Evolutionary conservation across 441 rosid species (phyloP).

Genomic region (Biscutella auriculata): DNA sequence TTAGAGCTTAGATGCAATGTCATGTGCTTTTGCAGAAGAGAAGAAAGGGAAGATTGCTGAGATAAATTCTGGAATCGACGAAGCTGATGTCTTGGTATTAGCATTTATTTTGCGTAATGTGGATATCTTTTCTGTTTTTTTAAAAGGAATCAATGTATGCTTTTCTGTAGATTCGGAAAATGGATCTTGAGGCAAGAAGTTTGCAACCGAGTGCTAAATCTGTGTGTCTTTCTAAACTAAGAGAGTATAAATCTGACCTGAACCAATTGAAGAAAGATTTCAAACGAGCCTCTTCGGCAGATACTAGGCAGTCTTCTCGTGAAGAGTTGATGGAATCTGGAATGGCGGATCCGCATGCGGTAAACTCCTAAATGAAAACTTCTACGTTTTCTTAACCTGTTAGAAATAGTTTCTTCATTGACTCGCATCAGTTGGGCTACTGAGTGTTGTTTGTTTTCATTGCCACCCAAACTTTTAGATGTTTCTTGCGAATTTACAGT

Average conservation of each 20-base stretch:
- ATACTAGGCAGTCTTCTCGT: constrained; percentile 34
- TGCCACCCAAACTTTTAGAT: background rate
- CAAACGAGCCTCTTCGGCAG: constrained; percentile 42
- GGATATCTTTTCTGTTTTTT: background rate
- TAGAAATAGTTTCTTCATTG: background rate
- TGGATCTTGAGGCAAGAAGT: constrained; percentile 70
- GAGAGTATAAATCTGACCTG: constrained; percentile 57
- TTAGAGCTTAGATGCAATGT: background rate
- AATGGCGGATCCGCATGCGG: constrained; percentile 32
- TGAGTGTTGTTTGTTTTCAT: background rate
- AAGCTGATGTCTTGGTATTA: constrained; percentile 71
- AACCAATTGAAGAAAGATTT: constrained; percentile 49
- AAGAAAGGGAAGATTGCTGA: constrained; percentile 45
- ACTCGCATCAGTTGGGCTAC: background rate
- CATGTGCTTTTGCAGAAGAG: constrained; percentile 27
- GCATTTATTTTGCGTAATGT: background rate
- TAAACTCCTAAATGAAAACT: background rate
- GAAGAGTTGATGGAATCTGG: constrained; percentile 52
- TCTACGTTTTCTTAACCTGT: background rate
- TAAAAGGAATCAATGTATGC: background rate
- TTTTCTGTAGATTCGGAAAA: constrained; percentile 42
- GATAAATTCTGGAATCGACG: constrained; percentile 65
- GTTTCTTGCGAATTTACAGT: background rate
- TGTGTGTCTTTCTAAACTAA: constrained; percentile 47
- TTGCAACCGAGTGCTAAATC: constrained; percentile 55